These are phyloP conservation scores for Cercophora newfieldiana DNA, from an alignment of 495 filamentous ascomycete genomes.

Conservation along the genomic window DNA sequence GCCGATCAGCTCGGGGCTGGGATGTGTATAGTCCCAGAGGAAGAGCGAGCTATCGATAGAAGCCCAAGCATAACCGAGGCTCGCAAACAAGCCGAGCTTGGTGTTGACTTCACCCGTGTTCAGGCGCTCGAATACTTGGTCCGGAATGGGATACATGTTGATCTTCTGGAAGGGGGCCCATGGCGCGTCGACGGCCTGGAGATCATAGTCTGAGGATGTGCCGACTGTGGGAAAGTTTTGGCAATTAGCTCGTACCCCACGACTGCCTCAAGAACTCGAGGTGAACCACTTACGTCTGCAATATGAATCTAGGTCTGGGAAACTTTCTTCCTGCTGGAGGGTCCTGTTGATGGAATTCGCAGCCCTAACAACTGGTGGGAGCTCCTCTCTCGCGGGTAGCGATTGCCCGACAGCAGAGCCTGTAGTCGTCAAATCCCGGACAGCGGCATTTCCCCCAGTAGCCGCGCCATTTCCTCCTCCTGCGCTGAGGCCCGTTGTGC, in stretches of 20 bases:
- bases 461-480: not conserved
- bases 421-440: no score
- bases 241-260: not conserved
- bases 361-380: constrained; percentile 71
- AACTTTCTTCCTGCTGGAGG: constrained; percentile 71
- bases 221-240: constrained; percentile 49
- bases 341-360: constrained; percentile 81
- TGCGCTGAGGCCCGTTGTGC: not conserved
- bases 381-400: constrained; percentile 22
- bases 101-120: constrained; percentile 81
- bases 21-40: constrained; percentile 93
- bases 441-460: constrained; percentile 1
- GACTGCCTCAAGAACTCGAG: not conserved
- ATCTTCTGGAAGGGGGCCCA: constrained; percentile 89
- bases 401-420: constrained; percentile 13
- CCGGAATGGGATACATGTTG: constrained; percentile 80
- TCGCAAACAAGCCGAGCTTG: constrained; percentile 88
- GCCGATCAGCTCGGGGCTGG: constrained; percentile 83
- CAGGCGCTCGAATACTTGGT: constrained; percentile 84
- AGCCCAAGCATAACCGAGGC: constrained; percentile 92
- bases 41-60: constrained; percentile 94
- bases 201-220: constrained; percentile 88
- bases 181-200: constrained; percentile 58
- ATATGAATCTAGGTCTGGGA: constrained; percentile 88
- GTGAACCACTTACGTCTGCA: constrained; percentile 68